These are phyloP conservation scores for Halenospora varia DNA, from an alignment of 495 filamentous ascomycete species.

Conservation along the genomic window DNA sequence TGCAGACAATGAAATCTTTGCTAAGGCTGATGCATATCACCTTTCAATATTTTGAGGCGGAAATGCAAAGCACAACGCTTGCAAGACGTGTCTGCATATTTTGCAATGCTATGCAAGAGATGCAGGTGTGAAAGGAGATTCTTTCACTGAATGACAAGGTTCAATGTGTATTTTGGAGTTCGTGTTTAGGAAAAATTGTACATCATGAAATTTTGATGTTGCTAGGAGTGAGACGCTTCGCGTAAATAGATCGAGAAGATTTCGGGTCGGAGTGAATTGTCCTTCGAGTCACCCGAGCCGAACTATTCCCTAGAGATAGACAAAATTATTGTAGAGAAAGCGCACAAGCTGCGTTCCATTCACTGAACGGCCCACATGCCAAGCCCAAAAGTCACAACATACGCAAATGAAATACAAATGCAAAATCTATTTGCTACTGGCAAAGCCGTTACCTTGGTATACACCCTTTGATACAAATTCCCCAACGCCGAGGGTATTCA, in stretches of 20 bases:
- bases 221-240: no score
- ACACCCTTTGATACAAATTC: background rate
- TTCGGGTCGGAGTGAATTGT: no score
- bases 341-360: background rate
- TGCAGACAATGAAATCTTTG: background rate
- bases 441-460: background rate
- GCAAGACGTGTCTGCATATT: background rate
- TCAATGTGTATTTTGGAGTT: no score
- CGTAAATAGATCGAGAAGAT: no score
- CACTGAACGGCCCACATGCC: background rate
- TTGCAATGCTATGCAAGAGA: background rate
- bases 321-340: background rate
- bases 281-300: no score
- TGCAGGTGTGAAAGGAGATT: no score
- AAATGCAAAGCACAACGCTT: background rate
- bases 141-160: no score
- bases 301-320: no score
- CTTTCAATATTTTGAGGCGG: background rate
- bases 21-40: background rate
- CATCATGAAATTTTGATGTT: no score
- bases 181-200: no score
- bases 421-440: background rate
- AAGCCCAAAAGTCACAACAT: background rate
- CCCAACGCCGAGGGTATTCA: background rate
- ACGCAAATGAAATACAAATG: background rate